Evolutionary conservation across 192 early-diverging fungal genomes (phyloP), one percentile per base, ranked within the genome.

Genomic region (Coemansia sp.): DNA sequence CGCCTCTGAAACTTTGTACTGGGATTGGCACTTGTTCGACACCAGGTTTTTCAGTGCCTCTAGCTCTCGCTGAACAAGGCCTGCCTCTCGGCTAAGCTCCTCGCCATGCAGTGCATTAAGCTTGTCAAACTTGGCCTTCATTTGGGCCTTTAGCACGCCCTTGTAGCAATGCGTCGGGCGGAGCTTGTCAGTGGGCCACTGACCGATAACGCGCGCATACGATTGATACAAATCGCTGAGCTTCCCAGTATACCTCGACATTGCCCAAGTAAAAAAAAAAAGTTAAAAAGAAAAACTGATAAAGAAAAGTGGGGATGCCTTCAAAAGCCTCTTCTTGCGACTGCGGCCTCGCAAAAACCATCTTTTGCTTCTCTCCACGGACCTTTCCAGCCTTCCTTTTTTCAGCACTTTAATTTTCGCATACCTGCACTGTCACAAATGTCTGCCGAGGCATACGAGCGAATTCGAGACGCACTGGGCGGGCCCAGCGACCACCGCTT

Each of bases 161-260:
- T 87, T 90, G 83, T 89, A 84, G 66, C 87, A 85, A 59, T 88
- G 85, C 20, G 84, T 87, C 24, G 88, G 90, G 16, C 90, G 82
- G 31, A 92, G 82, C 66, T 84, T 77, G 69, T 92, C 90, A 11
- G 73, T 70, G 8, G 90, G 90, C 89, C 90, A 92, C 11, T 73
- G 69, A 13, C 78, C 60, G 35, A 88, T 82, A 8, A 86, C 67
- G 9, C 86, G 86, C 39, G 88, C 71, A 59, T 88, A 92, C 11
- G 85, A 67, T 33, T 80, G 66, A 70, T 89, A 85, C 37, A 92
- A 77, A 11, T 73, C 67, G 35, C 70, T 71, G 2, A 82, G 63
- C 48, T 69, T 74, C 48, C 77, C 77, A 0, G 72, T 18, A 37
- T 67, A 74, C 35, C 39, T 57, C 31, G 63, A 63, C 76, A 78